Evolutionary conservation across 371 early-diverging fungal genomes (phyloP).

Genomic region (Rhizopus sp.): DNA sequence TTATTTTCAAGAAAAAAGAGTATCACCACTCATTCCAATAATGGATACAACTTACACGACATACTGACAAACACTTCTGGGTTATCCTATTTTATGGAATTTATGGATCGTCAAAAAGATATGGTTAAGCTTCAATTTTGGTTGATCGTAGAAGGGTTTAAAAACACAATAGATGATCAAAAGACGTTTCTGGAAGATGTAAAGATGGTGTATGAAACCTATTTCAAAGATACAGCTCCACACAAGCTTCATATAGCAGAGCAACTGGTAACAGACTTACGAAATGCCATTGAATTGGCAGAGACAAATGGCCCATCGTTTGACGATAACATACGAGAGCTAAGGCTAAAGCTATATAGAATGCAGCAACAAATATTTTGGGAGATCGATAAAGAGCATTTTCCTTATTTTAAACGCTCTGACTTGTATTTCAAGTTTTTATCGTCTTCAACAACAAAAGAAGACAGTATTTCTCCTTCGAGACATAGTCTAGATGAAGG

Average conservation of each 20-base stretch:
- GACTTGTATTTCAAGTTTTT: conserved; percentile 71
- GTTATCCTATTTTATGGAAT: conserved; percentile 81
- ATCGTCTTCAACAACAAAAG: conserved; percentile 34
- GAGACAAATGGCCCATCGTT: conserved; percentile 12
- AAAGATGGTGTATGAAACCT: conserved; percentile 69
- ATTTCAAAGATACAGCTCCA: conserved; percentile 59
- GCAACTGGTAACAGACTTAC: conserved; percentile 28
- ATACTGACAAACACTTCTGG: conserved; percentile 69
- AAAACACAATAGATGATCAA: conserved; percentile 36
- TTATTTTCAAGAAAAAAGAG: conserved; percentile 31
- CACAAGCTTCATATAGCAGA: conserved; percentile 47
- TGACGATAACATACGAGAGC: conserved; percentile 17
- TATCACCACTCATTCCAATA: conserved; percentile 12
- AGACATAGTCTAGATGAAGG: conserved; percentile 43
- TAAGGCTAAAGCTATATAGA: conserved; percentile 28
- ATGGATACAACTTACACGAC: conserved; percentile 41
- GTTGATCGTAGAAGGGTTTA: conserved; percentile 73
- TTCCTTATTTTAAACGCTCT: conserved; percentile 64
- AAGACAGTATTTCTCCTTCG: conserved; percentile 4
- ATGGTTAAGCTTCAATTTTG: conserved; percentile 76
- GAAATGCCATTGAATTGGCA: conserved; percentile 22
- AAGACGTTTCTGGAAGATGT: conserved; percentile 60
- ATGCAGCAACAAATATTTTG: conserved; percentile 62
- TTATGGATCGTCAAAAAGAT: conserved; percentile 72
- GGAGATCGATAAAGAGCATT: conserved; percentile 65